These are phyloP conservation scores for Baorangia bicolor DNA, from an alignment of 768 basidiomycete genomes.

Conservation along the genomic window DNA sequence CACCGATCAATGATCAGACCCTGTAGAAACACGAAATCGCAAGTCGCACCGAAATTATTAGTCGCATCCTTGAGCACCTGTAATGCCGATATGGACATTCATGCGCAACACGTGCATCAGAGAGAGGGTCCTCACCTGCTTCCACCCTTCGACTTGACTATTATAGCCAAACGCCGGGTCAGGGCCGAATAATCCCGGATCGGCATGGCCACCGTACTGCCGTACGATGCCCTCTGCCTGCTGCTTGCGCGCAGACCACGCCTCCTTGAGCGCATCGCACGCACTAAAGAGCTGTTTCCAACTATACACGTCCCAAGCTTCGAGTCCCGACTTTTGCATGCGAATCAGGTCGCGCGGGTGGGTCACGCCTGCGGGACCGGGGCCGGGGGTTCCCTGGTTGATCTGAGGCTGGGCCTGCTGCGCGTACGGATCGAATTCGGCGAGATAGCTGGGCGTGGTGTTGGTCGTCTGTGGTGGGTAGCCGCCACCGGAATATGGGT, in stretches of 20 bases:
- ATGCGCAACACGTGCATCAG: neutral
- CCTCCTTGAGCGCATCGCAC: constrained; percentile 63
- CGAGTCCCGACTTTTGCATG: constrained; percentile 63
- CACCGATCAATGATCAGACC: constrained; percentile 2
- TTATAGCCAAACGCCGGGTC: constrained; percentile 44
- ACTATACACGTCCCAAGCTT: constrained; percentile 64
- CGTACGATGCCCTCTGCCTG: constrained; percentile 51
- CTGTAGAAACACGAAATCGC: neutral
- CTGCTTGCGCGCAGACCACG: constrained; percentile 61
- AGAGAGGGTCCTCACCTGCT: constrained; percentile 44
- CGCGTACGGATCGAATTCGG: constrained; percentile 44
- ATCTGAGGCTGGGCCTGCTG: constrained; percentile 12
- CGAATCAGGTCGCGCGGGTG: constrained; percentile 74
- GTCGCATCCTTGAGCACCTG: constrained; percentile 60
- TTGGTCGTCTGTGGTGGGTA: constrained; percentile 24
- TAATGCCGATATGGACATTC: neutral
- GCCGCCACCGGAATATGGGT: constrained; percentile 31
- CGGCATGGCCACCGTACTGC: constrained; percentile 43
- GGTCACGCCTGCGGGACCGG: constrained; percentile 32
- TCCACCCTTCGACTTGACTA: constrained; percentile 54
- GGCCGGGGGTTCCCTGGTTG: neutral
- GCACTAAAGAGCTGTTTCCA: constrained; percentile 69
- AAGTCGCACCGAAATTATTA: constrained; percentile 46
- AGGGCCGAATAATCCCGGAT: constrained; percentile 26
- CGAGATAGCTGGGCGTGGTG: constrained; percentile 24